Base-by-base conservation (phyloP, 306 rosid genomes). In the Alnus glutinosa region DNA sequence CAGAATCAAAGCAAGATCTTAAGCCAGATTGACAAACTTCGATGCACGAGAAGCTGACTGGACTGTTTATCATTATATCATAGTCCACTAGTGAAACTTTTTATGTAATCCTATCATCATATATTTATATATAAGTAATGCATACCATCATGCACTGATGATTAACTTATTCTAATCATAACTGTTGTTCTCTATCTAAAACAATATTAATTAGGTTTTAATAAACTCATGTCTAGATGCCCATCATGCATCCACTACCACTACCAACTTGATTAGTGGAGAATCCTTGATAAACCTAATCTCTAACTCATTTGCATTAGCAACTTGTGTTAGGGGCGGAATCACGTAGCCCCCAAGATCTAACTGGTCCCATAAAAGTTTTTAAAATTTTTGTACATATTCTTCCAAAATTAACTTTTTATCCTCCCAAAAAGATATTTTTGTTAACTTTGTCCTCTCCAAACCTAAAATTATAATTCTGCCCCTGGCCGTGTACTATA, bases 1-100 rank as follows among this genome's bases (percentile, higher is more conserved):
- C 74, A 77, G 81, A 72, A 75, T 71, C 77, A 57, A 76, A 79
- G 32, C 59, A 34, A 32, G 75, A 75, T 72, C 75, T 34, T 66
- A 34, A 69, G 48, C 36, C 73, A 79, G 67, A 78, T 71, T 77
- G 57, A 57, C 73, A 67, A 70, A 57, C 28, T 42, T 55, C 61
- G 49, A 75, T 18, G 61, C 7, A n/a, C 42, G 18, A 75, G 18
- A 70, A 32, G 78, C 64, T 59, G 67, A 55, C 66, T 48, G 44
- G 78, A 73, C 66, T n/a, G 34, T 7, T 66, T 78, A 74, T 46
- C 6, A 48, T 71, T 0, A 7, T 42, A 58, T 55, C 18, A 75
- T 14, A 55, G 9, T 54, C 64, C 51, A 44, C 51, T 13, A 19
- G 54, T 37, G 57, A 42, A 39, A 63, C 64, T 59, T 44, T 46